Percentiles rank a stretch among this genome's conserved stretches.
Conservation (phyloP, 2,329 filamentous ascomycete genomes). For the Emmonsia crescens region DNA sequence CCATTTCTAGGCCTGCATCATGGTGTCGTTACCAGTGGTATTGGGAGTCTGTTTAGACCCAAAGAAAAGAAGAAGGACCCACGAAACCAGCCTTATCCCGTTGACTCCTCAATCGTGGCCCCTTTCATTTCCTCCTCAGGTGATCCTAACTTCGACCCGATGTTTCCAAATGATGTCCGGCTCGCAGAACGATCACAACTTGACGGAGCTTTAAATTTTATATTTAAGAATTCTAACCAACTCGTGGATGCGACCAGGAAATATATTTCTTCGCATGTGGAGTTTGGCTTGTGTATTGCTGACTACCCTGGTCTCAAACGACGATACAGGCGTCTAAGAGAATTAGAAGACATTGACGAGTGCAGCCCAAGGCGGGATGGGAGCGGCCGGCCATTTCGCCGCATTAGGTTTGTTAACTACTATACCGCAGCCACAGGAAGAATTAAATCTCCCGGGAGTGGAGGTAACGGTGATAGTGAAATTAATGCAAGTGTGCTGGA, state of each 20-base stretch:
- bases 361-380: constrained; percentile 25
- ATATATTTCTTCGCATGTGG: constrained; percentile 68
- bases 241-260: constrained; percentile 58
- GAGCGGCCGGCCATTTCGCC: constrained; percentile 19
- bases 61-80: constrained; percentile 20
- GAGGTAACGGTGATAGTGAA: not conserved
- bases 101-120: constrained; percentile 5
- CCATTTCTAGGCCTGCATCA: constrained; percentile 84
- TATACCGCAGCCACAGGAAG: constrained; percentile 76
- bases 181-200: constrained; percentile 57
- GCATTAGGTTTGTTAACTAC: constrained; percentile 77
- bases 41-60: constrained; percentile 62
- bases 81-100: constrained; percentile 9
- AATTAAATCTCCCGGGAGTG: constrained; percentile 38
- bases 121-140: constrained; percentile 16
- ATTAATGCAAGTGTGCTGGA: not conserved
- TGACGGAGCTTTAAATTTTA: constrained; percentile 58
- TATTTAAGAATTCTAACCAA: constrained; percentile 68
- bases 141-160: constrained; percentile 60
- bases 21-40: constrained; percentile 70
- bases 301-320: constrained; percentile 60
- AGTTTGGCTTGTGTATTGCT: constrained; percentile 71
- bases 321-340: constrained; percentile 59
- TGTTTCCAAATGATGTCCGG: constrained; percentile 62
- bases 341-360: constrained; percentile 60